Conservation (phyloP, 305 asterid species). For the Fraxinus platypoda region DNA sequence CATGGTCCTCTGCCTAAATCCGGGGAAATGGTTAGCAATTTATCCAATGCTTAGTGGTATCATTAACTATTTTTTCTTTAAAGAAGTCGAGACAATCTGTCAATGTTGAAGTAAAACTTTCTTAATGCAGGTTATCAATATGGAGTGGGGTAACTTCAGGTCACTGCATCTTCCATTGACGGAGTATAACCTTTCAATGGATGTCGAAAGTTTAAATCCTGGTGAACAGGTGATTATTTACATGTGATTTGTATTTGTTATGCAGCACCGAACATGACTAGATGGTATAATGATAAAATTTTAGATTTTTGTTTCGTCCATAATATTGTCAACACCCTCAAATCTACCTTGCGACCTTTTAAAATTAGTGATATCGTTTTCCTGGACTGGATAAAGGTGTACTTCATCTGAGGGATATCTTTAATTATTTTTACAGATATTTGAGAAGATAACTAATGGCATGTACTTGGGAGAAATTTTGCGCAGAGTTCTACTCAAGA, state of each 20-base stretch:
- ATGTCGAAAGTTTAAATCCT: conserved; percentile 73
- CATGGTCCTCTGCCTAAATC: conserved; percentile 81
- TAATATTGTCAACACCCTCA: not conserved
- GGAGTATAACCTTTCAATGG: conserved; percentile 62
- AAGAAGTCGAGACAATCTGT: not conserved
- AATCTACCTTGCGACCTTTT: not conserved
- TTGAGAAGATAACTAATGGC: conserved; percentile 79
- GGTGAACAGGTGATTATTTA: conserved; percentile 55
- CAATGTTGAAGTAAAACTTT: not conserved
- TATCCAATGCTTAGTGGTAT: not conserved
- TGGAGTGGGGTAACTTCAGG: conserved; percentile 95
- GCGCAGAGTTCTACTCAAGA: conserved; percentile 59
- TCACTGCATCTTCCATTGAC: conserved; percentile 79
- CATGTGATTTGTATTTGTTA: not conserved
- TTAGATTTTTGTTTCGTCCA: not conserved
- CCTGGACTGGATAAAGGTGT: not conserved
- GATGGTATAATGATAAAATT: not conserved
- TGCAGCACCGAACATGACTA: not conserved
- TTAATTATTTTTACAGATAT: conserved; percentile 40
- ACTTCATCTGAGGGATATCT: not conserved
- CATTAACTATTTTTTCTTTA: not conserved
- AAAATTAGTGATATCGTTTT: no score
- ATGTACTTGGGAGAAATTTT: conserved; percentile 86
- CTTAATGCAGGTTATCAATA: conserved; percentile 65
- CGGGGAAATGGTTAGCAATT: conserved; percentile 74